Evolutionary conservation across 495 filamentous ascomycete genomes (phyloP), one percentile per base, ranked within the genome.

Genomic region (Aspergillus cavernicola): DNA sequence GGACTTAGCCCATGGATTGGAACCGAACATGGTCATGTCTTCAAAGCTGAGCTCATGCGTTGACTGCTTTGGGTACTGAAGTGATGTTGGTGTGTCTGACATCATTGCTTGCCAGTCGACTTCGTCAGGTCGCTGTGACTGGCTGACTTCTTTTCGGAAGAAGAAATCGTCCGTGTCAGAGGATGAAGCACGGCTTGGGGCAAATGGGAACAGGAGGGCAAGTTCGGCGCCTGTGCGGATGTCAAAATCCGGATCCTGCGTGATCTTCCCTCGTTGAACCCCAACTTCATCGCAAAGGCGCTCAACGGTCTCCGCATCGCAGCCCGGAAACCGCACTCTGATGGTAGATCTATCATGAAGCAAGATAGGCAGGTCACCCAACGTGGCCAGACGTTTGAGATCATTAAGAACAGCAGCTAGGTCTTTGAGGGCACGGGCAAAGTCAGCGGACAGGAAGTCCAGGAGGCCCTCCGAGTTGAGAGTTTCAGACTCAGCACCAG

Each of bases 281-380:
- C 87, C 88, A n/a, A 92, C 78, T 67, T 98, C 93, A 39, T 88
- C 78, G 64, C 92, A 97, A 0, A 97, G 76, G 13, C 78, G 72
- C 64, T 95, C 89, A 0, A 97, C 90, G 2, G 87, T 88, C 4
- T 85, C 83, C 0, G 81, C 83, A 61, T 97, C 92, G 56, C 92
- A 95, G 19, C 93, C 93, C 1, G 89, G 87, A 64, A 98, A 97
- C 31, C 89, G 85, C 2, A 97, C 86, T 10, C 87, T 80, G 7
- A 98, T 72, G 6, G 81, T 80, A 0, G 80, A 80, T 16, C 72
- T 69, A 46, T 74, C 69, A 42, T 85, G 85, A 33, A 96, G 76
- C 0, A 76, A 72, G 15, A 97, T 83, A 0, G 93, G 89, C 8
- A 97, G 75, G 62, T 96, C 90, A 8, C 93, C 93, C 4, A 97